Base-by-base conservation (phyloP, 345 rosid genomes). In the Eucalyptus regnans region DNA sequence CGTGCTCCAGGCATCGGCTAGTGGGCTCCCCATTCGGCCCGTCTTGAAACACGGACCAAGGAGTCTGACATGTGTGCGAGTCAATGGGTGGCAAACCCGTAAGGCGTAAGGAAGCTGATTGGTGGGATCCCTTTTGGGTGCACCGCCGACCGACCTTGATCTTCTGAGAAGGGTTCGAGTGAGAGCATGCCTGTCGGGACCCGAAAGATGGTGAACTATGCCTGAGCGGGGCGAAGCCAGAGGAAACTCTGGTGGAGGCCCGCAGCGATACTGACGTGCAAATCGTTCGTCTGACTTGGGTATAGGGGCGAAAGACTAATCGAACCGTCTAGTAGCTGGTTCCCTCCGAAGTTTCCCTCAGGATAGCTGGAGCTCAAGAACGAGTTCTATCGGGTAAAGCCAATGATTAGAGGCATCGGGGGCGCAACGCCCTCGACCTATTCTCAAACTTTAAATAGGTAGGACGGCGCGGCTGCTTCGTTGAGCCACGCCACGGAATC, bases 271-370 rank as follows among this genome's bases (percentile, higher is more conserved):
- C 81, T 86, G 92, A 90, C 89, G 89, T 92, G 93, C 93, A 94
- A 94, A 94, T 93, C 92, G 88, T 90, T 94, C 91, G 90, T 92
- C 90, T n/a, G 93, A 92, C 94, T 92, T 92, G 92, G 94, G 93
- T 93, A 94, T 94, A 93, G 92, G 93, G 94, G 95, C 91, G 94
- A 94, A 94, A 93, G 94, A 94, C 94, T 94, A 94, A 94, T 93
- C 93, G 90, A 94, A 93, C 94, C 92, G 68, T 93, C 92, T 92
- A 92, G 94, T 93, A 93, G 94, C 90, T 92, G 92, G 94, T 93
- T 93, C 93, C 88, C 88, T 86, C 76, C 66, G 76, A 86, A 86
- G 88, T 86, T 86, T 86, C 88, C 88, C 88, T 86, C 50, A 1
- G 88, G 88, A 86, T 86, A 86, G 88, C 88, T 1, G 37, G 88